phyloP scores from a whole-genome alignment of 495 filamentous ascomycete species.

The Podospora sp. region DNA sequence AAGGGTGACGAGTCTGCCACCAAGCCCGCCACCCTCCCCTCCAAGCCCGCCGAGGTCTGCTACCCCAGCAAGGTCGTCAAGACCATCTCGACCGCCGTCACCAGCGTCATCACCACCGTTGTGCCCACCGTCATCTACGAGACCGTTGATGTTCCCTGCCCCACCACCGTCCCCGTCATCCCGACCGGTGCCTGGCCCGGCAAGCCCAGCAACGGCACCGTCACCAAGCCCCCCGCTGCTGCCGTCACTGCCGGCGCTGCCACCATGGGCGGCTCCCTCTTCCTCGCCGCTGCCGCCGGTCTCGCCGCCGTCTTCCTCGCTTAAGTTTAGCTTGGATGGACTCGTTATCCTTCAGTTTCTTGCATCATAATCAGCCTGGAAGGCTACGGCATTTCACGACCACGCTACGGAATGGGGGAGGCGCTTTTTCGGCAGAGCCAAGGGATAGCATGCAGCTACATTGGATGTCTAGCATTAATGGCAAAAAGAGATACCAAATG shows the following conservation, averaged over 20 bases:
- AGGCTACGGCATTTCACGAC: constrained; percentile 12
- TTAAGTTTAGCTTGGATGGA: constrained; percentile 38
- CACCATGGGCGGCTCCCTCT: constrained; percentile 46
- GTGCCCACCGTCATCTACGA: constrained; percentile 58
- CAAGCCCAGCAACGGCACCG: constrained; percentile 37
- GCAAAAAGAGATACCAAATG: constrained; percentile 39
- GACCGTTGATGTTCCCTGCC: constrained; percentile 48
- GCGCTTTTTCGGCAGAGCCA: not conserved
- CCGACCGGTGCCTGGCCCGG: constrained; percentile 37
- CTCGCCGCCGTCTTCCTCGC: constrained; percentile 54
- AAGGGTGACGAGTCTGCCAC: constrained; percentile 7
- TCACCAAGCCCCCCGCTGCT: constrained; percentile 39
- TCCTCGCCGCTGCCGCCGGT: constrained; percentile 55
- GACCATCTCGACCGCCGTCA: constrained; percentile 46
- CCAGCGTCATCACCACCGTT: constrained; percentile 54
- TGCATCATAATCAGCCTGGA: constrained; percentile 17
- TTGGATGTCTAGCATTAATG: constrained; percentile 25
- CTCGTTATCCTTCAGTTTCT: constrained; percentile 6
- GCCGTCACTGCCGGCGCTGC: constrained; percentile 52
- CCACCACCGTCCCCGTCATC: constrained; percentile 29
- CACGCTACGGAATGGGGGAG: not conserved
- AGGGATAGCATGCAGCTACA: constrained; percentile 11
- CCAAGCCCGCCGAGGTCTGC: constrained; percentile 33
- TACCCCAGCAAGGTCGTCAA: constrained; percentile 43
- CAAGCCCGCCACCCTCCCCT: constrained; percentile 17